A percentile compares a stretch with the other conserved stretches of the same genome.
These are phyloP conservation scores for Phaeosphaeria sp. DNA, from an alignment of 2,329 filamentous ascomycete genomes.

Conservation along the genomic window DNA sequence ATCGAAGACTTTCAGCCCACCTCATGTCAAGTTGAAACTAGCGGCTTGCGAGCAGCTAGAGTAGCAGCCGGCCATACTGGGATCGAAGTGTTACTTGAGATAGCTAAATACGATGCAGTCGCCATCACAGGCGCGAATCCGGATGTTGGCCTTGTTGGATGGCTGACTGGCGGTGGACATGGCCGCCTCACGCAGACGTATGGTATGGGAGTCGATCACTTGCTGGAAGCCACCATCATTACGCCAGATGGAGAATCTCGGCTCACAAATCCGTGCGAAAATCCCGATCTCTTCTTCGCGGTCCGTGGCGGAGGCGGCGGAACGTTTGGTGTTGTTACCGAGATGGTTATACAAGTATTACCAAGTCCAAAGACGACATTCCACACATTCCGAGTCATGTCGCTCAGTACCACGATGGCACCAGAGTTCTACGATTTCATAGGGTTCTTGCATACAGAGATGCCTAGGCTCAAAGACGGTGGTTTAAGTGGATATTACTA, in stretches of 20 bases:
- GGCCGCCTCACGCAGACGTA: conserved; percentile 44
- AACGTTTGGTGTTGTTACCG: conserved; percentile 50
- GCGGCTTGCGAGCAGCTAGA: conserved; percentile 12
- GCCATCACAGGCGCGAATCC: conserved; percentile 20
- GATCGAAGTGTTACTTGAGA: conserved; percentile 19
- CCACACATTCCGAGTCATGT: conserved; percentile 12
- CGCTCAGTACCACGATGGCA: conserved; percentile 7
- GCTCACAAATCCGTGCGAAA: conserved; percentile 27
- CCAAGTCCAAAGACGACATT: conserved; percentile 38
- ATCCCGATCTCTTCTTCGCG: conserved; percentile 49
- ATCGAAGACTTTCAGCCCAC: conserved; percentile 15
- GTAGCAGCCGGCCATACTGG: conserved; percentile 30
- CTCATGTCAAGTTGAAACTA: conserved; percentile 5
- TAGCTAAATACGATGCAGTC: conserved; percentile 14
- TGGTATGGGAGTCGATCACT: conserved; percentile 48
- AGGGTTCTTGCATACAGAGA: conserved; percentile 28
- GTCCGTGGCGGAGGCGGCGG: conserved; percentile 51
- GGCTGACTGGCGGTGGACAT: conserved; percentile 49
- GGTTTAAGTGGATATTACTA: conserved; percentile 38
- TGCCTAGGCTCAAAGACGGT: conserved; percentile 31
- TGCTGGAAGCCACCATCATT: conserved; percentile 46
- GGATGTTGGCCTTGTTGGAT: conserved; percentile 40
- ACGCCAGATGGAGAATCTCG: conserved; percentile 25
- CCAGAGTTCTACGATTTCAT: conserved; percentile 27
- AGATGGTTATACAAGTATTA: conserved; percentile 25